Evolutionary conservation across 2,329 filamentous ascomycete genomes (phyloP).

Genomic region (Epichloe sp.): DNA sequence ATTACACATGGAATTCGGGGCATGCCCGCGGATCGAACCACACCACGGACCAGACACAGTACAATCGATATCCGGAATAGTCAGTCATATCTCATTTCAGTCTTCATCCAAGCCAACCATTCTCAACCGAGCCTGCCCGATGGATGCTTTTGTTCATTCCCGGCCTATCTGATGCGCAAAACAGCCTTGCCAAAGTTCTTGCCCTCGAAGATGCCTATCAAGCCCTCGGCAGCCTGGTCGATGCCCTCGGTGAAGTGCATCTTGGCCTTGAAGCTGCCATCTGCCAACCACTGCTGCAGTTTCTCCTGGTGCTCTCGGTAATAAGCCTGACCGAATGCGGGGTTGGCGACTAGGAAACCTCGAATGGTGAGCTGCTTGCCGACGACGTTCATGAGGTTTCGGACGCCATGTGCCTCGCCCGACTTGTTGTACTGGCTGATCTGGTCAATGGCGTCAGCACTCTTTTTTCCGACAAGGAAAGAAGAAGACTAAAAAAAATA

Average conservation of each 20-base stretch:
- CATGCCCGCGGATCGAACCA: too few relatives aligned
- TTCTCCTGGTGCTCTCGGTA: slow-evolving; percentile 60
- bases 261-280: slow-evolving; percentile 62
- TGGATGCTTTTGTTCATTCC: too few relatives aligned
- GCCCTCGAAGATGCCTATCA: slow-evolving; percentile 62
- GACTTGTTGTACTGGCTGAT: slow-evolving; percentile 74
- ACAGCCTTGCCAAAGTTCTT: slow-evolving; percentile 82
- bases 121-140: too few relatives aligned
- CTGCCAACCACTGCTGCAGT: slow-evolving; percentile 61
- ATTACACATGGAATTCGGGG: not conserved
- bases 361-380: slow-evolving; percentile 55
- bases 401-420: slow-evolving; percentile 42
- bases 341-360: slow-evolving; percentile 62
- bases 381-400: slow-evolving; percentile 53
- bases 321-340: slow-evolving; percentile 54
- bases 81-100: not conserved
- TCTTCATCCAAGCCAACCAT: not conserved
- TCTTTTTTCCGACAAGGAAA: not conserved
- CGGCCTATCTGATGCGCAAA: slow-evolving; percentile 20
- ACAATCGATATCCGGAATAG: not conserved
- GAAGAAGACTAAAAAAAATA: not conserved
- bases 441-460: slow-evolving; percentile 3
- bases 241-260: slow-evolving; percentile 60
- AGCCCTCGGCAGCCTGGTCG: slow-evolving; percentile 61
- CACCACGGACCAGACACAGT: too few relatives aligned